Evolutionary conservation across 495 filamentous ascomycete genomes (phyloP).

Genomic region (Hyaloscypha finlandica): DNA sequence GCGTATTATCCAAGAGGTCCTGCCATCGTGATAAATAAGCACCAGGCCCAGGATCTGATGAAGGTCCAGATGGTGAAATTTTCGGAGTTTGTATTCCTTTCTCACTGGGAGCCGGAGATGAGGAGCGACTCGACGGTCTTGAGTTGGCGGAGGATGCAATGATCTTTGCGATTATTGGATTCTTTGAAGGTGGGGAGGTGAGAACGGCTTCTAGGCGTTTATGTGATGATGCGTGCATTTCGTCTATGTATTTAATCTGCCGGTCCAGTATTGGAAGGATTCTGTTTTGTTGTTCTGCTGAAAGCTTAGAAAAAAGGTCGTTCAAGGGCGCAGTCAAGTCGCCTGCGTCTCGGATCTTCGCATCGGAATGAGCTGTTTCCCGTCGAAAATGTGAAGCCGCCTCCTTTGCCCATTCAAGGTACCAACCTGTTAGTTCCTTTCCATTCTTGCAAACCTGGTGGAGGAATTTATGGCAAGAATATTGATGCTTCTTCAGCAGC

Average conservation of each 20-base stretch:
- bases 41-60: constrained; percentile 54
- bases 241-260: constrained; percentile 54
- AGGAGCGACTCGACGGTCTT: constrained; percentile 1
- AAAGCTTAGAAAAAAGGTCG: constrained; percentile 46
- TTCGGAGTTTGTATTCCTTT: constrained; percentile 29
- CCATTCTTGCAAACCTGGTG: constrained; percentile 64
- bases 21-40: constrained; percentile 67
- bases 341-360: constrained; percentile 37
- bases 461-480: constrained; percentile 59
- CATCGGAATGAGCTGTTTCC: constrained; percentile 6
- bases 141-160: constrained; percentile 40
- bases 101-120: constrained; percentile 15
- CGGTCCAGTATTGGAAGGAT: constrained; percentile 48
- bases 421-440: constrained; percentile 54
- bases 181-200: constrained; percentile 11
- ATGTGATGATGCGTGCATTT: constrained; percentile 48
- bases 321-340: constrained; percentile 48
- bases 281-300: constrained; percentile 34
- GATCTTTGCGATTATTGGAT: constrained; percentile 2
- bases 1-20: constrained; percentile 57
- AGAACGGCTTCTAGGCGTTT: constrained; percentile 16
- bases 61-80: constrained; percentile 12
- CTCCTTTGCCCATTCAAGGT: constrained; percentile 45
- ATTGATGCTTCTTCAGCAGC: constrained; percentile 55
- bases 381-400: constrained; percentile 43